Base-by-base conservation (phyloP, 176 grass and related monocot genomes). In the Eleusine coracana region DNA sequence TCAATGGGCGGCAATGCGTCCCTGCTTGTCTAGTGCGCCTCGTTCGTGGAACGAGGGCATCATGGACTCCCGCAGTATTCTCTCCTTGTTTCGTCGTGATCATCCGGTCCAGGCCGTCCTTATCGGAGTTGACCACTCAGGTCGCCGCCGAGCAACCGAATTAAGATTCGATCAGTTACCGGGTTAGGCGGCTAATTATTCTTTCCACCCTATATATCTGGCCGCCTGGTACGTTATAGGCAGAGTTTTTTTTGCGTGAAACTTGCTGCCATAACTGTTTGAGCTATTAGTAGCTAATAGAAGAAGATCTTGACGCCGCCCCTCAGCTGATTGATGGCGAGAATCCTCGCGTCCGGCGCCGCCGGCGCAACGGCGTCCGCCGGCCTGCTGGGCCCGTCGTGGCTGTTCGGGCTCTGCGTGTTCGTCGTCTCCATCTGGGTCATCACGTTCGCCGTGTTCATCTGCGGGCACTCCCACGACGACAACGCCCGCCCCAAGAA, bases 391-490 rank as follows among this genome's bases (percentile, higher is more conserved):
- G 63, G 38, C 18, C 10, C 70, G 17, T 66, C 71, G 42, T 85
- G 71, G 82, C 9, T 76, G 23, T 20, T 44, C 10, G 77, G 42
- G 44, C 34, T 77, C 13, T 84, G 64, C 77, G 70, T 85, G 87
- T 66, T 66, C 25, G 58, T 70, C 41, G 75, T 66, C 3, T 80
- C 68, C 68, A 37, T 71, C 40, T 71, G 50, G 17, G 0, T 65
- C 49, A 27, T 70, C 10, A 73, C 78, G 1, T 25, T 88, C 18
- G 83, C 75, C 16, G 75, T 92, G 37, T 92, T 92, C 70, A 14
- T 86, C 69, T 92, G 90, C 79, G 74, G 79, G 44, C 79, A 16
- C 72, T 60, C 55, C 10, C 5, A 29, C 45, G 59, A 16, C 62
- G 63, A 13, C 54, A 71, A 75, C 28, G 17, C 36, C 17, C 34